phyloP scores from a whole-genome alignment of 1,284 basidiomycete genomes.

The Agroathelia rolfsii region DNA sequence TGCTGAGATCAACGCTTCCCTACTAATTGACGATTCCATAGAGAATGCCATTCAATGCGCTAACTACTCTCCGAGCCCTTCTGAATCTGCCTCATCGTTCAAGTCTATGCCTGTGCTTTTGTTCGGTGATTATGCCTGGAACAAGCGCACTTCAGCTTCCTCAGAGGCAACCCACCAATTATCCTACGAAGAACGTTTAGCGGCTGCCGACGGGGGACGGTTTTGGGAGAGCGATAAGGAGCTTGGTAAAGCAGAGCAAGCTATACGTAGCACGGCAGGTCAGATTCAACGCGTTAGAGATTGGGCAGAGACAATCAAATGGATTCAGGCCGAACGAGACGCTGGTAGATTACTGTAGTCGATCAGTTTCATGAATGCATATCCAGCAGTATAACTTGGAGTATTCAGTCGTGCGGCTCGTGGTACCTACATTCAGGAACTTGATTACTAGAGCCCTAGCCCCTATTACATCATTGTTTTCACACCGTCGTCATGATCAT shows the following conservation, averaged over 20 bases:
- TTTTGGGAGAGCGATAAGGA: conserved; percentile 48
- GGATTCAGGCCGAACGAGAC: conserved; percentile 29
- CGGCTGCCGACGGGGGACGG: conserved; percentile 34
- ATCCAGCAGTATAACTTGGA: too few species aligned
- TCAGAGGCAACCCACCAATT: conserved; percentile 40
- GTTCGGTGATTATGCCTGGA: conserved; percentile 76
- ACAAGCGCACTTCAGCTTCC: conserved; percentile 38
- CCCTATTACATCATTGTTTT: too few species aligned
- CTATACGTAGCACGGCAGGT: conserved; percentile 23
- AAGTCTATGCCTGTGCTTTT: conserved; percentile 49
- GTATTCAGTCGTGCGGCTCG: too few species aligned
- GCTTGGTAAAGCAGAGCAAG: conserved; percentile 8
- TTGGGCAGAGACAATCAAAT: conserved; percentile 45
- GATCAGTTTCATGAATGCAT: too few species aligned
- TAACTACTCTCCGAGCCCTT: conserved; percentile 8
- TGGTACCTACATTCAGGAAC: too few species aligned
- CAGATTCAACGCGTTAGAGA: conserved; percentile 39
- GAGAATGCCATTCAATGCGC: conserved; percentile 66
- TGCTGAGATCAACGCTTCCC: conserved; percentile 45
- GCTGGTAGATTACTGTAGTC: too few species aligned
- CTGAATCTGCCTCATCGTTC: conserved; percentile 2
- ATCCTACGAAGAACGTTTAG: conserved; percentile 47
- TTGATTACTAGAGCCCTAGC: too few species aligned
- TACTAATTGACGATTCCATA: conserved; percentile 71
- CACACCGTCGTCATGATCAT: too few species aligned